Conservation (phyloP, 305 asterid genomes). For the Rubia peregrina region DNA sequence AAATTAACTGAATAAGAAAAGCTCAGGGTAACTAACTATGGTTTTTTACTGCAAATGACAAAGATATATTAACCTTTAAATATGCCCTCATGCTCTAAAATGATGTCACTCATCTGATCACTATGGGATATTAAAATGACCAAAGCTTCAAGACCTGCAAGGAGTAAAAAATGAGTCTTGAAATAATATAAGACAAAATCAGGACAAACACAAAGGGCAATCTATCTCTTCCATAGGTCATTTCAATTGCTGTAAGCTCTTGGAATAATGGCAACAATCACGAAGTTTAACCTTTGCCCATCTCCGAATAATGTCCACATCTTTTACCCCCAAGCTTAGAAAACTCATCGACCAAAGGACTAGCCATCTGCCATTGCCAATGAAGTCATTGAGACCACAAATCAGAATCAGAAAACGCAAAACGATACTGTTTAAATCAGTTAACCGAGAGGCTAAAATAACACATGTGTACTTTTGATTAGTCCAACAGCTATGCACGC, state of each 20-base stretch:
- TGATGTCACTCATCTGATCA: constrained; percentile 58
- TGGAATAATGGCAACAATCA: not conserved
- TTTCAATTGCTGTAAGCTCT: not conserved
- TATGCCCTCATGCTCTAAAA: constrained; percentile 49
- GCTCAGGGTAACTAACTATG: constrained; percentile 5
- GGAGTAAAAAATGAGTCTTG: constrained; percentile 9
- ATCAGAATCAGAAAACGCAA: constrained; percentile 16
- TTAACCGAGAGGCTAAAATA: not conserved
- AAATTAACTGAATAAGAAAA: constrained; percentile 6
- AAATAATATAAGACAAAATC: constrained; percentile 5
- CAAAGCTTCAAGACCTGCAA: constrained; percentile 72
- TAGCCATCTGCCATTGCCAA: constrained; percentile 58
- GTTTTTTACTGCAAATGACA: constrained; percentile 13
- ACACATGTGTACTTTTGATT: not conserved
- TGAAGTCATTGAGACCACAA: constrained; percentile 15
- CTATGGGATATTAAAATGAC: constrained; percentile 63
- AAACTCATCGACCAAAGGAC: constrained; percentile 52
- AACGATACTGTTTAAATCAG: not conserved
- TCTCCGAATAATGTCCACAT: constrained; percentile 45
- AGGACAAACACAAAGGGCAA: not conserved
- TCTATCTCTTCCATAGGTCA: not conserved
- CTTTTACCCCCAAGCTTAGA: constrained; percentile 60
- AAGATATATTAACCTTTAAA: constrained; percentile 49
- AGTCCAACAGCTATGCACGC: not conserved
- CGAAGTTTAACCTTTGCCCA: constrained; percentile 51